Evolutionary conservation across 345 rosid genomes (phyloP).

Genomic region (Boechera stricta): DNA sequence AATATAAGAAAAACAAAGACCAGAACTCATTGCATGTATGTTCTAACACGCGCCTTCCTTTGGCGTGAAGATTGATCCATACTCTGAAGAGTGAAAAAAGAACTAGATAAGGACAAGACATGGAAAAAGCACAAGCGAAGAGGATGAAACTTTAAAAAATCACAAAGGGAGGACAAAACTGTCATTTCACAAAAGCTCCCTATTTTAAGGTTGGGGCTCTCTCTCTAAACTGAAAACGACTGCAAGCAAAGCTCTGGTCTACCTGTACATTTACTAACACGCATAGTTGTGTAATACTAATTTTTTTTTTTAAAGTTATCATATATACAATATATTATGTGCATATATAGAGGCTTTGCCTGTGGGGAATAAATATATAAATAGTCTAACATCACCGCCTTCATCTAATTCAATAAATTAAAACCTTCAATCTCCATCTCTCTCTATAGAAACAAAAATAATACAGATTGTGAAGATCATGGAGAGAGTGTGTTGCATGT

Average conservation of each 20-base stretch:
- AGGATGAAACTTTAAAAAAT: neutral
- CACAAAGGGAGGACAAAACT: slow-evolving; percentile 9
- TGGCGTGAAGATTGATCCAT: neutral
- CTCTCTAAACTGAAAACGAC: slow-evolving; percentile 32
- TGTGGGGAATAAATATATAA: neutral
- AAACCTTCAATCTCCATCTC: slow-evolving; percentile 7
- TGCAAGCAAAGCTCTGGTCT: slow-evolving; percentile 31
- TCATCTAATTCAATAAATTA: neutral
- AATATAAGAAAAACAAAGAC: no score
- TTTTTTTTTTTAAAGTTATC: neutral
- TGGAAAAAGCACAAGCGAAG: no score
- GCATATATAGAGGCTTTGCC: neutral
- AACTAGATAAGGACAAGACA: neutral
- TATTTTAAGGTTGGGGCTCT: slow-evolving; percentile 31
- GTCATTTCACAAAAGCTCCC: slow-evolving; percentile 5
- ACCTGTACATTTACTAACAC: slow-evolving; percentile 30
- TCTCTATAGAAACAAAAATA: neutral
- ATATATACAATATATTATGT: neutral
- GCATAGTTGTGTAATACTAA: neutral
- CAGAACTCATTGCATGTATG: no score
- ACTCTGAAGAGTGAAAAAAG: neutral
- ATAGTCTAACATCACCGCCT: slow-evolving; percentile 24
- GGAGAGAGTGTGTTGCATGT: slow-evolving; percentile 45
- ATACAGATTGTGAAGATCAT: slow-evolving; percentile 4
- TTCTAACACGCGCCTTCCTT: neutral